Evolutionary conservation across 23 red algal species (phyloP).

Genomic region (Gracilaria domingensis): DNA sequence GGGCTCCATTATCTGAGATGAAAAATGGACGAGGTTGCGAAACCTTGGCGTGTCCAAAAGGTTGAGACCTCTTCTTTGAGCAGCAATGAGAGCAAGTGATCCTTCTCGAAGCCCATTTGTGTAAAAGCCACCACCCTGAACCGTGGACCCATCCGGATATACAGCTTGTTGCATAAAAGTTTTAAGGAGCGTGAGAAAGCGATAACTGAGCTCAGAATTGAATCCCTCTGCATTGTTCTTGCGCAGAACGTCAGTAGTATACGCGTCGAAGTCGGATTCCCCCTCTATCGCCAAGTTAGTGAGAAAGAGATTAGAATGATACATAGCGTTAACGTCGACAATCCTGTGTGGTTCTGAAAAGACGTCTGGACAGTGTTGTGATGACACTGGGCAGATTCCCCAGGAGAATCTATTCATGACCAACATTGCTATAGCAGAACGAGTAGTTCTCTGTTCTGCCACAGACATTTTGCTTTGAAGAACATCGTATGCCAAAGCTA

Average conservation of each 20-base stretch:
- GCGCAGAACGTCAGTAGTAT: constrained; percentile 1
- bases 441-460: constrained; percentile 1
- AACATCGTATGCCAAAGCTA: constrained; percentile 56
- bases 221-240: neutral
- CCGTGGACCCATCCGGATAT: constrained; percentile 44
- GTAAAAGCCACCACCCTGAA: constrained; percentile 6
- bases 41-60: constrained; percentile 38
- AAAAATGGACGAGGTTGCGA: constrained; percentile 32
- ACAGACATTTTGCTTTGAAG: constrained; percentile 24
- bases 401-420: constrained; percentile 40
- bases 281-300: constrained; percentile 20
- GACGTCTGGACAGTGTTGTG: constrained; percentile 6
- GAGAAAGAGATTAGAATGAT: constrained; percentile 51
- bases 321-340: neutral
- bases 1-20: constrained; percentile 38
- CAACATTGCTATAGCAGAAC: constrained; percentile 45
- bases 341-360: constrained; percentile 8
- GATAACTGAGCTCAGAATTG: neutral
- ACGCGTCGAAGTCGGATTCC: constrained; percentile 14
- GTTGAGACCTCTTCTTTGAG: constrained; percentile 12
- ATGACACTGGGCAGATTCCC: constrained; percentile 17
- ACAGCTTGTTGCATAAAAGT: constrained; percentile 14
- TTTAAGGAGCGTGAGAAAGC: neutral
- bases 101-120: constrained; percentile 31
- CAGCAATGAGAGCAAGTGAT: constrained; percentile 28